A percentile compares a stretch with the other conserved stretches of the same genome.
phyloP scores from a whole-genome alignment of 306 rosid genomes.

The Ammopiptanthus mongolicus region DNA sequence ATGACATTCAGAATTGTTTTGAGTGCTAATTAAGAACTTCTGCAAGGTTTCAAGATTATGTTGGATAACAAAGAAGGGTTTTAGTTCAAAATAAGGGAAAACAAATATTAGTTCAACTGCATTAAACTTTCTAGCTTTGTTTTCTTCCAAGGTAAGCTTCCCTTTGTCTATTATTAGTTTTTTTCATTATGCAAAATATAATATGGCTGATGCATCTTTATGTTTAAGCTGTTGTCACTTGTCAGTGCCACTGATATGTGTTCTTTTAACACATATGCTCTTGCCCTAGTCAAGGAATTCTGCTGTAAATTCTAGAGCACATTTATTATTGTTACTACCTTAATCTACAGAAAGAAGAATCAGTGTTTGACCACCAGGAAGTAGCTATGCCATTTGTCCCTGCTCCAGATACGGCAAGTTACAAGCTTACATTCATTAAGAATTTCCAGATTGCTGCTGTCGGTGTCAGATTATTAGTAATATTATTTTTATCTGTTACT shows the following conservation, averaged over 20 bases:
- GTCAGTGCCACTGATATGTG: background rate
- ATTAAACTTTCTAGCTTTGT: constrained; percentile 17
- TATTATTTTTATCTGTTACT: background rate
- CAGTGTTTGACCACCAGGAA: constrained; percentile 70
- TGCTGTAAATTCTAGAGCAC: background rate
- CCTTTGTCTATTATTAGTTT: background rate
- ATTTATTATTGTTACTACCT: constrained; percentile 22
- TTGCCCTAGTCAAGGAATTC: constrained; percentile 9
- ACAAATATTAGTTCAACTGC: background rate
- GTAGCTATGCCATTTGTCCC: constrained; percentile 65
- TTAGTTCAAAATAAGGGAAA: background rate
- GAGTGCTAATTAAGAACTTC: background rate
- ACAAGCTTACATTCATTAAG: constrained; percentile 11
- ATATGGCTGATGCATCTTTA: background rate
- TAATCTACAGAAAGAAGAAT: constrained; percentile 66
- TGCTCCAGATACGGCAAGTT: constrained; percentile 64
- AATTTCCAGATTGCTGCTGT: background rate
- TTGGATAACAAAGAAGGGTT: background rate
- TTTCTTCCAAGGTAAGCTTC: constrained; percentile 17
- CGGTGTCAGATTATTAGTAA: background rate
- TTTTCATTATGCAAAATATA: background rate
- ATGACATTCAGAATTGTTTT: background rate
- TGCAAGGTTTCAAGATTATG: background rate
- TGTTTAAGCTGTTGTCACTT: background rate
- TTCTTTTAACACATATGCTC: background rate